Base-by-base conservation (phyloP, 805 yeast species). In the Zygotorulaspora chibaensis region DNA sequence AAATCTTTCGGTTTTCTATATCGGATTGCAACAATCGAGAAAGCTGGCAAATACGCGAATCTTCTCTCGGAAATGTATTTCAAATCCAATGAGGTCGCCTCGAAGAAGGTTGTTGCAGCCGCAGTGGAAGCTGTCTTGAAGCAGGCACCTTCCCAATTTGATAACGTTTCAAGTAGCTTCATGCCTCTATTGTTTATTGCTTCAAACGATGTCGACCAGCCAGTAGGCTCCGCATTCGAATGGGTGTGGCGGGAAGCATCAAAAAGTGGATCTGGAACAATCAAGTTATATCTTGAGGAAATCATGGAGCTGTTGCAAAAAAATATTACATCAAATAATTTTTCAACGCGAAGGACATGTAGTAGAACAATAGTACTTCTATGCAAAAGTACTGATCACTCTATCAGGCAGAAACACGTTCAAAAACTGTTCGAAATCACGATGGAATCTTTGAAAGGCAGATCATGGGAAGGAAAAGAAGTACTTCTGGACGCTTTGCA, bases 401-500 rank as follows among this genome's bases (percentile, higher is more conserved):
- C 60, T 1, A 50, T 60, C 3, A 50, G 61, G 3, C 61, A 54
- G 17, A 48, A 56, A 34, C 61, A 65, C 2, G 57, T 70, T 1
- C 59, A 59, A 2, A 61, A 55, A 13, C 61, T 87, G 13, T 77
- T 85, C 47, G 65, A 69, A 0, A 68, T 80, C 6, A 68, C 87
- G 38, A 60, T 85, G 13, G 74, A 73, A 25, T 79, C 95, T 0
- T 72, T 81, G 45, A 71, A 74, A 45, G 96, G 96, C 1, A 78
- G 95, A 48, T 77, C 91, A 8, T 91, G 96, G 93, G 73, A 74
- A 12, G 98, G 97, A 5, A 91, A 91, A 57, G 96, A 89, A 54
- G 64, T 72, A 25, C 75, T 93, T 1, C 68, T 88, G 15, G 80
- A 79, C 30, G 86, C 96, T 0, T 67, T 90, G 43, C 84, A 86